Base-by-base conservation (phyloP, 257 asterid genomes). In the Ocimum tenuiflorum region DNA sequence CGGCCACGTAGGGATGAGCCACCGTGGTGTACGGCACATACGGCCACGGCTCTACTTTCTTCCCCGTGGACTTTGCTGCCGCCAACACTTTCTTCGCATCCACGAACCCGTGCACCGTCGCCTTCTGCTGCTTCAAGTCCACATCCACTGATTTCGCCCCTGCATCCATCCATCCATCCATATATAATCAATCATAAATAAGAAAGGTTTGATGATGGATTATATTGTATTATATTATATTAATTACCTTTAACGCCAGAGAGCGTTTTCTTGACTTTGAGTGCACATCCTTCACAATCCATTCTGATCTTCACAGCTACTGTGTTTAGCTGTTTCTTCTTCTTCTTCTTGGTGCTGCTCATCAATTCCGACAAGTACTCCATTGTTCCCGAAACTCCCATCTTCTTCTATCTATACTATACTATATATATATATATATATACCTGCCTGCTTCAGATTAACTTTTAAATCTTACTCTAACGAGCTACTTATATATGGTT, bases 211-310 rank as follows among this genome's bases (percentile, higher is more conserved):
- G 4, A 24, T 58, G 31, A 27, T 27, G 31, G 5, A n/a, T n/a
- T n/a, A n/a, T n/a, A n/a, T n/a, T n/a, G n/a, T n/a, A n/a, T n/a
- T n/a, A n/a, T n/a, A n/a, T n/a, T n/a, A n/a, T n/a, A n/a, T n/a
- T n/a, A n/a, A n/a, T 3, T 54, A 83, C 97, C 97, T 88, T 88
- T 91, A 13, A 91, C 89, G 6, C 83, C 76, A 1, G 85, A 78
- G 75, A 91, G 97, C 23, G 78, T 72, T 7, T 79, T 88, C 81
- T 84, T 86, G 41, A 91, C 88, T 79, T 84, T 88, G 27, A 80
- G 92, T 0, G 74, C 95, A 71, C 97, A 91, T 42, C 97, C 97
- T 58, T 91, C 96, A 56, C 97, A 91, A 10, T 88, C 96, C 96
- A 91, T 91, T 67, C 97, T 80, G 78, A 91, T 73, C 71, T 88